phyloP scores from a whole-genome alignment of 495 filamentous ascomycete species.

The Aspergillus homomorphus region DNA sequence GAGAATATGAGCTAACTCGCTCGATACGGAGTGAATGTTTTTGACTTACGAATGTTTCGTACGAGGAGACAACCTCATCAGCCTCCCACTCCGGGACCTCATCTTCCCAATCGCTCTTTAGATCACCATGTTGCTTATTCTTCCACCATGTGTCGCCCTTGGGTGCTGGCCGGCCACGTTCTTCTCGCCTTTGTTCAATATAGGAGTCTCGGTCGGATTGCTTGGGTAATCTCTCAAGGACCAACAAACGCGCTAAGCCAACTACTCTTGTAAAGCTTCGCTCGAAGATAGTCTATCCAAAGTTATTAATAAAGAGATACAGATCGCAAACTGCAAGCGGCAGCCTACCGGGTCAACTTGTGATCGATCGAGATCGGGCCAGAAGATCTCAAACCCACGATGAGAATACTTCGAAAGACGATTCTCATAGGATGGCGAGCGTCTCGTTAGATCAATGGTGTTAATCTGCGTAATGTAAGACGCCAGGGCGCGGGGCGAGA shows the following conservation, averaged over 20 bases:
- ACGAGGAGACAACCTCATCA: conserved; percentile 68
- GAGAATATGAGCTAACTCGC: not conserved
- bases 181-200: conserved; percentile 57
- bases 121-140: conserved; percentile 48
- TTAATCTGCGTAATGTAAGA: conserved; percentile 78
- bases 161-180: conserved; percentile 60
- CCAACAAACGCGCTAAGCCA: conserved; percentile 73
- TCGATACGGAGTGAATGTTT: not conserved
- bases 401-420: conserved; percentile 85
- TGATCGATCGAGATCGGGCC: conserved; percentile 65
- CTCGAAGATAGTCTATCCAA: conserved; percentile 67
- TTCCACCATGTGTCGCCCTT: conserved; percentile 11
- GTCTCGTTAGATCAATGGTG: conserved; percentile 70
- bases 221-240: conserved; percentile 74
- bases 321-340: not conserved
- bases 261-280: conserved; percentile 68
- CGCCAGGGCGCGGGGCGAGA: conserved; percentile 65
- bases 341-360: conserved; percentile 61
- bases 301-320: not conserved
- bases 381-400: conserved; percentile 78
- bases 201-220: conserved; percentile 63
- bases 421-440: conserved; percentile 82
- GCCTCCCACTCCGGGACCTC: conserved; percentile 80
- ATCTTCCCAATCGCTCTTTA: conserved; percentile 69
- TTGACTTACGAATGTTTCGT: conserved; percentile 60